Percentiles rank a stretch among this genome's conserved stretches.
phyloP scores from a whole-genome alignment of 345 rosid species.

The Boechera retrofracta region DNA sequence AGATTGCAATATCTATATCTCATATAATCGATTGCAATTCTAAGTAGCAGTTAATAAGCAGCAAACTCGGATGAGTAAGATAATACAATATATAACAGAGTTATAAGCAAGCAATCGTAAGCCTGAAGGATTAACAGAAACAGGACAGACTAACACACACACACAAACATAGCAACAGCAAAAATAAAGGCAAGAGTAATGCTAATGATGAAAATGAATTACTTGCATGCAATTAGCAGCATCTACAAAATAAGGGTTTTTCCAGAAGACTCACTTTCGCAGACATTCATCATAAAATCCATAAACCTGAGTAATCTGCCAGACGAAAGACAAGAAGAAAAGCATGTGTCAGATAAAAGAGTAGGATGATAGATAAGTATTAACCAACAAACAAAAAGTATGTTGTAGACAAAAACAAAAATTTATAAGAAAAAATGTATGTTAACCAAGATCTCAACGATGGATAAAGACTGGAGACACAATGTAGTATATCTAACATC shows the following conservation, averaged over 20 bases:
- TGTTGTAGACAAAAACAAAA: slow-evolving; percentile 19
- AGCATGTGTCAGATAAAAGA: slow-evolving; percentile 23
- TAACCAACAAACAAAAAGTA: slow-evolving; percentile 11
- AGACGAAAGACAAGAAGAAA: slow-evolving; percentile 26
- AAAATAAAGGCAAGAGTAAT: slow-evolving; percentile 5
- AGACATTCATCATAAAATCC: slow-evolving; percentile 99
- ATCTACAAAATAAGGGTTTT: slow-evolving; percentile 13
- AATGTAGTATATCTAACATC: slow-evolving; percentile 13
- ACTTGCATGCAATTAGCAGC: slow-evolving; percentile 27
- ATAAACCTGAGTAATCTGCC: slow-evolving; percentile 98
- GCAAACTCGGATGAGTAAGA: not conserved
- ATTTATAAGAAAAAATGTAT: slow-evolving; percentile 6
- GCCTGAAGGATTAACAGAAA: slow-evolving; percentile 23
- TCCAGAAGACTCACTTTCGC: slow-evolving; percentile 78
- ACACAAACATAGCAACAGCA: slow-evolving; percentile 2
- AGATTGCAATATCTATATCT: slow-evolving; percentile 4
- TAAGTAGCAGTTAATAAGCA: not conserved
- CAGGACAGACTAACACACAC: slow-evolving; percentile 7
- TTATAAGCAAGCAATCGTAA: slow-evolving; percentile 24
- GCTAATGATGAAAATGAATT: slow-evolving; percentile 21
- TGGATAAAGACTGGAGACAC: slow-evolving; percentile 1
- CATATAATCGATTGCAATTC: slow-evolving; percentile 28
- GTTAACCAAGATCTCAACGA: not conserved
- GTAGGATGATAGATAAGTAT: not conserved
- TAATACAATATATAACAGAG: not conserved